phyloP scores from a whole-genome alignment of 2,329 filamentous ascomycete species.

The Tolypocladium nubicola region DNA sequence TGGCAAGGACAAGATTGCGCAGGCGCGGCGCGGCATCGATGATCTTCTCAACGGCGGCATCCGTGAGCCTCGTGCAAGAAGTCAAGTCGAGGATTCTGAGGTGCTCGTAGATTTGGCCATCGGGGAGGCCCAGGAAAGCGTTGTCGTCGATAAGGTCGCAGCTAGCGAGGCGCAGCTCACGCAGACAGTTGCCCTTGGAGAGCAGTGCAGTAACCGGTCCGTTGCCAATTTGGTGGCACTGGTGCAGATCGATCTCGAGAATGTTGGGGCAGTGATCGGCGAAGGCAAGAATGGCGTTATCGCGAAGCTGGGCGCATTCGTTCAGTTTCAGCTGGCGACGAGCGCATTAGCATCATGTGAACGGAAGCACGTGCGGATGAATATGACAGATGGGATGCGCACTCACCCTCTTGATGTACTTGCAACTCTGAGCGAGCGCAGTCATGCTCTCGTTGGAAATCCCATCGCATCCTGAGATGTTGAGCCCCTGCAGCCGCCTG shows the following conservation, averaged over 20 bases:
- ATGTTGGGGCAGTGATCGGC: conserved; percentile 84
- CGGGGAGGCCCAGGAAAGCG: conserved; percentile 75
- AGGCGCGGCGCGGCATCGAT: conserved; percentile 77
- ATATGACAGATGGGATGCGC: background rate
- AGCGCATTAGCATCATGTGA: background rate
- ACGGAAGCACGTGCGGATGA: background rate
- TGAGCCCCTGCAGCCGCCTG: conserved; percentile 77
- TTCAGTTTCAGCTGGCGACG: conserved; percentile 77
- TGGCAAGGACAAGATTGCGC: conserved; percentile 86
- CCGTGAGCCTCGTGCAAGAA: conserved; percentile 73
- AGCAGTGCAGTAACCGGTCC: conserved; percentile 74
- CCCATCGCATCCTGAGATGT: conserved; percentile 76
- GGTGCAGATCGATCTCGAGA: conserved; percentile 89
- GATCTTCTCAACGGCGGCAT: conserved; percentile 80
- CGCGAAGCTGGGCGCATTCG: conserved; percentile 75
- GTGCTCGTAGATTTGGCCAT: conserved; percentile 64
- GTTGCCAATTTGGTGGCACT: conserved; percentile 72
- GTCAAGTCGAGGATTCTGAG: conserved; percentile 90
- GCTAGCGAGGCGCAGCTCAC: conserved; percentile 78
- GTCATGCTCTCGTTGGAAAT: conserved; percentile 83
- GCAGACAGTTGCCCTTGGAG: conserved; percentile 67
- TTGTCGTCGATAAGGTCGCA: conserved; percentile 76
- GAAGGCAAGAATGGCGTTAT: conserved; percentile 74
- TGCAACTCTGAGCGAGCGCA: conserved; percentile 69
- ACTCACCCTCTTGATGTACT: conserved; percentile 73